Evolutionary conservation across 169 alveolate genomes (phyloP).

Genomic region (Babesia ovata): DNA sequence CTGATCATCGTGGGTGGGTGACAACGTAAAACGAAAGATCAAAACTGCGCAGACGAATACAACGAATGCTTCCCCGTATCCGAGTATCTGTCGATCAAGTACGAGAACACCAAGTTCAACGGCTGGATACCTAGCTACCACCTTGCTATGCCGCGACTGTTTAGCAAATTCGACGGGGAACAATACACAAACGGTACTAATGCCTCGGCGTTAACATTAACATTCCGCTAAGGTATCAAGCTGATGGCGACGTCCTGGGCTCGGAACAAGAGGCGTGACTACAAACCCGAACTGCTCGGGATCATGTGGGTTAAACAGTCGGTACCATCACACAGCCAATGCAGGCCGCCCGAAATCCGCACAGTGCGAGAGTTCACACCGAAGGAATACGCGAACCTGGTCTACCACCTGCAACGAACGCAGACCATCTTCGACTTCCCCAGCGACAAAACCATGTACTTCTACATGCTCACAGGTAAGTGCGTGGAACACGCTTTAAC

Average conservation of each 20-base stretch:
- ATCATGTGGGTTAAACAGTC: constrained; percentile 43
- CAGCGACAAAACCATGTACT: constrained; percentile 73
- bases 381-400: constrained; percentile 74
- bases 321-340: background rate
- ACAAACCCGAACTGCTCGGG: constrained; percentile 74
- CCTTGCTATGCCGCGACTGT: constrained; percentile 76
- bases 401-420: constrained; percentile 68
- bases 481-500: background rate
- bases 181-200: constrained; percentile 68
- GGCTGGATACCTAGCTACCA: constrained; percentile 82
- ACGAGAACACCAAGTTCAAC: constrained; percentile 76
- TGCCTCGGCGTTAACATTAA: background rate
- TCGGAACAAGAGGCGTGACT: constrained; percentile 69
- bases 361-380: constrained; percentile 75
- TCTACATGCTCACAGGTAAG: constrained; percentile 80
- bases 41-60: constrained; percentile 51
- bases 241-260: constrained; percentile 77
- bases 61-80: constrained; percentile 76
- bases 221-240: constrained; percentile 51
- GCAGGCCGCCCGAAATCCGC: constrained; percentile 69
- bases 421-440: constrained; percentile 76
- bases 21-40: background rate
- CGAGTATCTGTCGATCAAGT: constrained; percentile 77
- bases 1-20: constrained; percentile 65
- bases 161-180: constrained; percentile 71